Conservation (phyloP, 2,329 filamentous ascomycete species). For the Alternaria sp. region DNA sequence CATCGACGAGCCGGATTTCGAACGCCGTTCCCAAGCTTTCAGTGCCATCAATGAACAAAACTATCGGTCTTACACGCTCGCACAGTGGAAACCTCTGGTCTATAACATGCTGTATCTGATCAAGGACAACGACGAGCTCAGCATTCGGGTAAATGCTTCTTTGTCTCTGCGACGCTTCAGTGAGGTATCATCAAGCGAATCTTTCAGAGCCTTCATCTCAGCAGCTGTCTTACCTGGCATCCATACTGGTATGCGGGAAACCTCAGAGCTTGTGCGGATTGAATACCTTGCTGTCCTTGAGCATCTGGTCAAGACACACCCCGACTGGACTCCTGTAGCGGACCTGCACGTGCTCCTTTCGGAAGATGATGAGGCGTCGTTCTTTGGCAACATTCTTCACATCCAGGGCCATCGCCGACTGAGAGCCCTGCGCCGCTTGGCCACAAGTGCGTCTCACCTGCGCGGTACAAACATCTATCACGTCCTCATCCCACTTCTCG, state of each 20-base stretch:
- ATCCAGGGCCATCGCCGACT: conserved; percentile 88
- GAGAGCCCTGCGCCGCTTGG: conserved; percentile 81
- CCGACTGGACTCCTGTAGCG: conserved; percentile 73
- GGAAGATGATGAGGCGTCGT: conserved; percentile 80
- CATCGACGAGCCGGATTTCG: conserved; percentile 89
- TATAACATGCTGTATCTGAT: conserved; percentile 92
- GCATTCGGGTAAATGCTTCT: conserved; percentile 83
- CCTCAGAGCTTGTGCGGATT: conserved; percentile 82
- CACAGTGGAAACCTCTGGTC: conserved; percentile 86
- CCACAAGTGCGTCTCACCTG: conserved; percentile 73
- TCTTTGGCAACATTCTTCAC: conserved; percentile 92
- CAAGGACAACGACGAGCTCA: conserved; percentile 85
- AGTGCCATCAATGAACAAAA: conserved; percentile 71
- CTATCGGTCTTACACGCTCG: conserved; percentile 68
- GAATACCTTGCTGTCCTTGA: conserved; percentile 85
- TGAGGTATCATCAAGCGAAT: conserved; percentile 60
- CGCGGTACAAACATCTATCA: conserved; percentile 81
- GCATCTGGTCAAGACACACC: conserved; percentile 75
- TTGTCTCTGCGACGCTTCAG: conserved; percentile 82
- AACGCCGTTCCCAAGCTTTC: conserved; percentile 81
- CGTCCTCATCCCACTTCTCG: conserved; percentile 88
- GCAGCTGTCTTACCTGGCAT: conserved; percentile 77
- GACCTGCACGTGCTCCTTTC: conserved; percentile 78
- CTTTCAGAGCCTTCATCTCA: conserved; percentile 68
- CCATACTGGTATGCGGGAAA: conserved; percentile 77